Evolutionary conservation across 2,329 filamentous ascomycete species (phyloP), one percentile per base, ranked within the genome.

Genomic region (Ciborinia camelliae): DNA sequence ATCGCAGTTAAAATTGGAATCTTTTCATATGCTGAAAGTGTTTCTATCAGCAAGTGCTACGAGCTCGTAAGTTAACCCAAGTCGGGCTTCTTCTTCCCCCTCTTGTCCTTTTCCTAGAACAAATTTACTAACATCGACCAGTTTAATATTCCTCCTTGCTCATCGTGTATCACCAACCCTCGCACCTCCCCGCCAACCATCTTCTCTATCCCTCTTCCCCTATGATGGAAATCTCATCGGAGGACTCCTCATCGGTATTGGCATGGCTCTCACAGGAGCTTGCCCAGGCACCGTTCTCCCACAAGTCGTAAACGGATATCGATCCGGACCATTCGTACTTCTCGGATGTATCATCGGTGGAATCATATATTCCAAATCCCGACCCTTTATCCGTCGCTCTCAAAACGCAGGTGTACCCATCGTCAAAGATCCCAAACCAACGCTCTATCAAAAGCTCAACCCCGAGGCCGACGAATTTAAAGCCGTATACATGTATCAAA

Each of bases 141-240:
- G 43, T 51, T 30, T 45, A 28, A 69, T 81, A 41, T 81, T 85
- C 59, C 75, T 80, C 41, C 41, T 81, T 23, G 43, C 62, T 18
- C 62, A 63, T 39, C 62, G 62, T 30, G 18, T 58, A 15, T 63
- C 62, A 15, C 32, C 62, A 20, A 23, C 30, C 4, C 23, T 58
- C 12, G 62, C 62, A 28, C 62, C 62, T 43, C 61, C 62, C 9
- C 62, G 52, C 5, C 52, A 63, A 26, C 28, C 52, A 37, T 63
- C 62, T 32, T 63, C 62, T 14, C 67, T 63, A 63, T 61, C 2
- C 81, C 76, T 86, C 70, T 81, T 86, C 68, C 72, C 75, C 23
- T 86, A 86, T 70, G 86, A 89, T 70, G 87, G 86, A 64, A 90
- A 90, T 73, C 75, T 89, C 54, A 69, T 89, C 68, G 88, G 88